Evolutionary conservation across 208 protist genomes (phyloP), one percentile per base, ranked within the genome.

Genomic region (Leishmania tropica): DNA sequence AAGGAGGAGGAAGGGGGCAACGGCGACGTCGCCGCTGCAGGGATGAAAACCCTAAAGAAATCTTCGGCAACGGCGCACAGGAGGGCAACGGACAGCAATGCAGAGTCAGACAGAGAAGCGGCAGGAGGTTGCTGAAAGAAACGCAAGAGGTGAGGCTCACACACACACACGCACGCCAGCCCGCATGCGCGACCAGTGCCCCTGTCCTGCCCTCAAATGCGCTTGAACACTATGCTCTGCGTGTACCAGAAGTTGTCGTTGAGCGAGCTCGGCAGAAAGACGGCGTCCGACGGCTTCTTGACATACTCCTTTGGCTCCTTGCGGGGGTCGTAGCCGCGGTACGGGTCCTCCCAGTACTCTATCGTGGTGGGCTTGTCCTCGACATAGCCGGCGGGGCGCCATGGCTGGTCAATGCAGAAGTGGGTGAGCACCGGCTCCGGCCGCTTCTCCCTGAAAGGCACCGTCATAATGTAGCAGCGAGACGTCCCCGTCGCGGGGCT

Each of bases 301-400:
- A 93, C 82, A n/a, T 89, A 87, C 28, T 88, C 88, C 86, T 98
- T 96, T 10, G 95, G 89, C 48, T 92, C 90, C 64, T 88, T 81
- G 67, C 93, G 88, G 5, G 95, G 95, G 82, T 98, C 95, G 80
- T 94, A 96, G 60, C 87, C 93, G 62, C 87, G 76, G 81, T 96
- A 96, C 47, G 95, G 95, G 85, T 95, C 91, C 82, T 96, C 93
- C 92, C 92, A 94, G 87, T 98, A 98, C 79, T 96, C 92, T 81
- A 97, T 88, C 42, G 78, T 64, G 11, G 87, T 89, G 21, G 88
- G 89, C 81, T 89, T 93, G 76, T 93, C 89, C 56, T 95, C 92
- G 31, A 96, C 85, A 73, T 93, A 93, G 48, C 95, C 95, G 2
- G 90, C 88, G 2, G 95, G 95, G 11, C 88, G 78, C 95, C 95